A percentile compares a stretch with the other conserved stretches of the same genome.
Conservation (phyloP, 2,329 filamentous ascomycete genomes). For the Arthrinium phaeospermum region DNA sequence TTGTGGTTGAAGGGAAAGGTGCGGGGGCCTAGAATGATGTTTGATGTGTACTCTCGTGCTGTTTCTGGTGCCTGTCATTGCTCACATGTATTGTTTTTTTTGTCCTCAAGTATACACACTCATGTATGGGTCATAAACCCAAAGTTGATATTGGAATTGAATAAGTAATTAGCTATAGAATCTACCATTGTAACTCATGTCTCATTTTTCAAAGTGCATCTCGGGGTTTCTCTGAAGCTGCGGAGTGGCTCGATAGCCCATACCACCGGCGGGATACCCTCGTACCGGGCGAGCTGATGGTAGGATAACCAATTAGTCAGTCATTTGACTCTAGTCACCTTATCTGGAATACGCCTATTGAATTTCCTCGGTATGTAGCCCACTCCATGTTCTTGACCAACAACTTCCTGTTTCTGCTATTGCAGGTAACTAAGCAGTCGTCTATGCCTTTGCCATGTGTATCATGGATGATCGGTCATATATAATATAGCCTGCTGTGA, state of each 20-base stretch:
- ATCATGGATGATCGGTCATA: neutral
- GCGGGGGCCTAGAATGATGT: neutral
- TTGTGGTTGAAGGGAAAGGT: neutral
- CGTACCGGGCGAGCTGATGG: too few relatives aligned
- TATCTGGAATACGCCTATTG: too few relatives aligned
- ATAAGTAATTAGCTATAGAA: neutral
- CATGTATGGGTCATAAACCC: neutral
- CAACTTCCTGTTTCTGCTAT: too few relatives aligned
- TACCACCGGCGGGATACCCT: too few relatives aligned
- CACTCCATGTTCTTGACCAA: too few relatives aligned
- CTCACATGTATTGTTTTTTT: neutral
- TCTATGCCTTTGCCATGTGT: too few relatives aligned
- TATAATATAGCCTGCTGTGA: neutral
- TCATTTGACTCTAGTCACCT: too few relatives aligned
- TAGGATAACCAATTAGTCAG: too few relatives aligned
- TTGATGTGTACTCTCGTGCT: neutral
- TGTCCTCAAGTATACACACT: neutral
- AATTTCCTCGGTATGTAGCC: too few relatives aligned
- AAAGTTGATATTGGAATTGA: conserved; percentile 3
- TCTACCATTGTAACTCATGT: neutral
- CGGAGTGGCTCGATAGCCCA: neutral
- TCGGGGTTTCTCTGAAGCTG: neutral
- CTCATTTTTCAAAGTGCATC: neutral
- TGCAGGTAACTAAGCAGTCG: too few relatives aligned
- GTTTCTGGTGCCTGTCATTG: neutral